Base-by-base conservation (phyloP, 129 eudicot species). In the Lonicera japonica region DNA sequence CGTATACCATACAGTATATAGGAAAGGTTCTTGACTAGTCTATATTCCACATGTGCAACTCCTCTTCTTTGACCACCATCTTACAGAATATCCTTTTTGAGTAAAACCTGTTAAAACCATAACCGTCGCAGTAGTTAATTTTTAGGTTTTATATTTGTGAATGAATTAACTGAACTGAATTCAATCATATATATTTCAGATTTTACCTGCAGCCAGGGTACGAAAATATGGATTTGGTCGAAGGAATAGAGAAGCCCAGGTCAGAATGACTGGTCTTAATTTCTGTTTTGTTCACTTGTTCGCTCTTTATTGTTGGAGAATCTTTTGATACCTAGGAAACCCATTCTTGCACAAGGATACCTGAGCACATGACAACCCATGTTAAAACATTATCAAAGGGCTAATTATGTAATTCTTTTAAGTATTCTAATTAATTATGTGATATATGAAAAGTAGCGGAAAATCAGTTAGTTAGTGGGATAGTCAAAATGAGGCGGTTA, bases 281-380 rank as follows among this genome's bases (percentile, higher is more conserved):
- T 54, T 25, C 23, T 0, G 12, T 19, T 56, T 60, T 67, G 45
- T 11, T 84, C 48, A 81, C 75, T 84, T n/a, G n/a, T n/a, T 88
- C n/a, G 70, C 68, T 72, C 94, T 88, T 67, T 86, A 85, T 71
- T 85, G 79, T 66, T 79, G 85, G 53, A 82, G 81, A 67, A 80
- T 75, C 77, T 85, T 85, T 66, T 84, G 68, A 70, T 75, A 88
- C 70, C 94, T 81, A 19, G 89, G 84, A 72, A 82, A 88, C 64
- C 87, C 96, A 62, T 88, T 82, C 78, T 88, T 85, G 79, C 85
- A 83, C 24, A 81, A 71, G 23, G 95, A 87, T 24, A 87, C 85
- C 95, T 87, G n/a, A n/a, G 79, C 68, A 38, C 53, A 70, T 22
- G 54, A 46, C 52, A 19, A 29, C 65, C 55, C 52, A 58, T 43